Base-by-base conservation (phyloP, 73 alveolate genomes). In the Stentor coeruleus region DNA sequence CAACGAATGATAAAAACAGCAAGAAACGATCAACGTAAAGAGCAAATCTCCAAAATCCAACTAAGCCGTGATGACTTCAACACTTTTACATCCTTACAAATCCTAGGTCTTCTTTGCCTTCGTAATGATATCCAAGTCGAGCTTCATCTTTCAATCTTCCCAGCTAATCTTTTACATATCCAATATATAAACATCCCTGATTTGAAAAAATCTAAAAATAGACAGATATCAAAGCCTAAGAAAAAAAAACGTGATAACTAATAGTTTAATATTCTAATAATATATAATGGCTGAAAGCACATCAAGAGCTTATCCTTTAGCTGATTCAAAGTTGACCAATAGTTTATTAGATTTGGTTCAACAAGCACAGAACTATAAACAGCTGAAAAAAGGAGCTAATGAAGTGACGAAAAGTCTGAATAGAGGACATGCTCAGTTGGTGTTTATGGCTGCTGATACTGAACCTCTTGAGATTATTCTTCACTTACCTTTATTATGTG, bases 381-480 rank as follows among this genome's bases (percentile, higher is more conserved):
- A 94, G 91, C 91, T 97, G 74, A 97, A 97, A 91, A 97, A 97
- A 88, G 99, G 99, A 38, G 99, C 99, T 40, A 97, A 97, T 89
- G 92, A 86, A 74, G 91, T 99, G 82, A 97, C 99, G n/a, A 98
- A 98, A 91, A 91, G 99, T 4, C 90, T 98, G 82, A 97, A 97
- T 87, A 87, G 99, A 84, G 99, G 99, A 55, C 92, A 95, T 28
- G 99, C 99, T 38, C 99, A 98, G 81, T 85, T 98, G 85, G 92
- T 98, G 84, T 89, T 98, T 36, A 87, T 97, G 83, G 99, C 99
- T 57, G 99, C 99, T 14, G 99, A 98, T 87, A 98, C 99, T 35
- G 98, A 98, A 87, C 99, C 99, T n/a, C 96, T 98, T 58, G 99
- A 98, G 88, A 98, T 98, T 88, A 97, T 98, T 30, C 92, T 98